Percentiles rank a stretch among this genome's conserved stretches.
Conservation (phyloP, 163 green algal genomes). For the Coccomyxa subellipsoidea region DNA sequence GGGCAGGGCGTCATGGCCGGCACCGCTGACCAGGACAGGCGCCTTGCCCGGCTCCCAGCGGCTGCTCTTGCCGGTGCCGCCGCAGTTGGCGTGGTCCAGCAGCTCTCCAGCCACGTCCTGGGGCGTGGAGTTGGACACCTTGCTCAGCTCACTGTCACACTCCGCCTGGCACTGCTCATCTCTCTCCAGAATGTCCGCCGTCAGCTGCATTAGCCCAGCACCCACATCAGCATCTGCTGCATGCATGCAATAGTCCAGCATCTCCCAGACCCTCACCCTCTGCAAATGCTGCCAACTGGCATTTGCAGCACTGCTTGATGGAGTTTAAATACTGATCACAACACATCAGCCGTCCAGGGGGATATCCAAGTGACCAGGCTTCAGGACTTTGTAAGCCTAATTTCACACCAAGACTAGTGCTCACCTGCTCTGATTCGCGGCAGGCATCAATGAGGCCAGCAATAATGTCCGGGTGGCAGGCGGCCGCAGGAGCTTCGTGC, state of each 20-base stretch:
- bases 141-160: neutral
- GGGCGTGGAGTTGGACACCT: neutral
- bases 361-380: no score
- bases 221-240: neutral
- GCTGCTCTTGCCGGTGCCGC: neutral
- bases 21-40: constrained; percentile 71
- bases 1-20: constrained; percentile 88
- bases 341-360: no score
- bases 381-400: no score
- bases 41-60: neutral
- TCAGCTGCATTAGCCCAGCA: constrained; percentile 1
- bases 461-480: constrained; percentile 43
- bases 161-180: neutral
- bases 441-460: constrained; percentile 11
- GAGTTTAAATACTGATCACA: no score
- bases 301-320: no score
- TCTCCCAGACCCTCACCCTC: no score
- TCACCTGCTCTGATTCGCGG: neutral
- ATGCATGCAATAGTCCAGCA: neutral
- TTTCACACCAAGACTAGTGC: no score
- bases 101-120: neutral
- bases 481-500: constrained; percentile 64
- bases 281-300: no score
- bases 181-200: neutral
- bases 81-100: neutral